These are phyloP conservation scores for Saccharomycopsis malanga DNA, from an alignment of 805 yeast species.

Conservation along the genomic window DNA sequence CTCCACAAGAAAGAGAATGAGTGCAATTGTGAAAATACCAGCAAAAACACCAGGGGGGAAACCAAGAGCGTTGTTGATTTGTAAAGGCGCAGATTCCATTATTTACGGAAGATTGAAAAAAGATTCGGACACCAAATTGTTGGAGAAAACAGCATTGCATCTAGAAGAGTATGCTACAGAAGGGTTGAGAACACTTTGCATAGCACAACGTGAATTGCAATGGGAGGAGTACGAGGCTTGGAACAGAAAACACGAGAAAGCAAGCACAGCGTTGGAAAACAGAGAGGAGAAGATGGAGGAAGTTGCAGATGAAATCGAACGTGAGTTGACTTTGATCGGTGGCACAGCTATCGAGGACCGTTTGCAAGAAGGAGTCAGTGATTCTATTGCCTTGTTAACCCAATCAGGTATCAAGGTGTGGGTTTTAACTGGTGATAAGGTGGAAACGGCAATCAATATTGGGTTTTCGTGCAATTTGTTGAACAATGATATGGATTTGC, in stretches of 20 bases:
- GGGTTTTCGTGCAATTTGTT: conserved; percentile 79
- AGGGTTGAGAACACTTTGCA: conserved; percentile 75
- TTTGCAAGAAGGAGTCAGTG: conserved; percentile 82
- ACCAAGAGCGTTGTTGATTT: conserved; percentile 57
- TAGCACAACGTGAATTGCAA: conserved; percentile 60
- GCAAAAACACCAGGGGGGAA: conserved; percentile 37
- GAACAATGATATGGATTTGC: conserved; percentile 67
- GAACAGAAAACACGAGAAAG: conserved; percentile 55
- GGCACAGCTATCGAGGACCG: conserved; percentile 87
- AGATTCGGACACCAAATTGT: conserved; percentile 39
- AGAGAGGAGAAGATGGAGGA: conserved; percentile 70
- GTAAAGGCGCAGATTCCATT: conserved; percentile 83
- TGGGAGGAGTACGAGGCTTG: conserved; percentile 59
- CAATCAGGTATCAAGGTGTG: conserved; percentile 78
- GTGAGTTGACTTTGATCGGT: conserved; percentile 58
- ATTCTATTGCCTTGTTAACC: conserved; percentile 60
- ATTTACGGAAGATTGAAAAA: conserved; percentile 59
- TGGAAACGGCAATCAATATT: conserved; percentile 84
- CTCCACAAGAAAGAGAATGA: conserved; percentile 83
- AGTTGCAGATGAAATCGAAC: conserved; percentile 68
- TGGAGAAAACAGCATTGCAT: conserved; percentile 62
- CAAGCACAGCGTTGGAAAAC: conserved; percentile 54
- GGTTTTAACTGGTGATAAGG: conserved; percentile 85
- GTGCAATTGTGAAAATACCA: conserved; percentile 70
- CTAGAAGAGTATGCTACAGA: conserved; percentile 75